Evolutionary conservation across 305 asterid species (phyloP).

Genomic region (Plantago coronopus): DNA sequence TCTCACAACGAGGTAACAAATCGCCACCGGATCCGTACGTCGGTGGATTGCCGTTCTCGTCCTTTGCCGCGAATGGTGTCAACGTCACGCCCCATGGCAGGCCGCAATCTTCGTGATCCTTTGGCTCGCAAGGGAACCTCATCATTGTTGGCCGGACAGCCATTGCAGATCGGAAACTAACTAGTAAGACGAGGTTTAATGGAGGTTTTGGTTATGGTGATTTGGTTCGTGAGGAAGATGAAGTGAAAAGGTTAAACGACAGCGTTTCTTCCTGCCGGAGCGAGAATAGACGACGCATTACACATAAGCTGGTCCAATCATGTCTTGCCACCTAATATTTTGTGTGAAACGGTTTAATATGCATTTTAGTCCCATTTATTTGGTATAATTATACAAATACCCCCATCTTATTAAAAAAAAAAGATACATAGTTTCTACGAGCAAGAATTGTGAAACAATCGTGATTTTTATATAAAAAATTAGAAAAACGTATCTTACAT

Average conservation of each 20-base stretch:
- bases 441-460: no score
- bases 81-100: slow-evolving; percentile 88
- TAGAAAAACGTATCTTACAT: no score
- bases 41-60: slow-evolving; percentile 82
- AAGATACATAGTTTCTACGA: no score
- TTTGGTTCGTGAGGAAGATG: background rate
- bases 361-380: no score
- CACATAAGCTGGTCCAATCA: background rate
- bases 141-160: slow-evolving; percentile 76
- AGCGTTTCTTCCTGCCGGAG: slow-evolving; percentile 1
- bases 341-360: no score
- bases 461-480: no score
- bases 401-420: no score
- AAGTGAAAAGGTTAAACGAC: background rate
- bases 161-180: slow-evolving; percentile 46
- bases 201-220: background rate
- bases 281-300: background rate
- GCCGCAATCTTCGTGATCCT: slow-evolving; percentile 67
- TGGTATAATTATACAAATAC: no score
- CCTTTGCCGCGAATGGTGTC: slow-evolving; percentile 81
- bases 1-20: slow-evolving; percentile 82
- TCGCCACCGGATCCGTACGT: slow-evolving; percentile 88
- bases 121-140: slow-evolving; percentile 73
- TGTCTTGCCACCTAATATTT: background rate
- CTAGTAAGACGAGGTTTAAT: background rate